phyloP scores from a whole-genome alignment of 2,329 filamentous ascomycete genomes.

The Diatrype stigma region DNA sequence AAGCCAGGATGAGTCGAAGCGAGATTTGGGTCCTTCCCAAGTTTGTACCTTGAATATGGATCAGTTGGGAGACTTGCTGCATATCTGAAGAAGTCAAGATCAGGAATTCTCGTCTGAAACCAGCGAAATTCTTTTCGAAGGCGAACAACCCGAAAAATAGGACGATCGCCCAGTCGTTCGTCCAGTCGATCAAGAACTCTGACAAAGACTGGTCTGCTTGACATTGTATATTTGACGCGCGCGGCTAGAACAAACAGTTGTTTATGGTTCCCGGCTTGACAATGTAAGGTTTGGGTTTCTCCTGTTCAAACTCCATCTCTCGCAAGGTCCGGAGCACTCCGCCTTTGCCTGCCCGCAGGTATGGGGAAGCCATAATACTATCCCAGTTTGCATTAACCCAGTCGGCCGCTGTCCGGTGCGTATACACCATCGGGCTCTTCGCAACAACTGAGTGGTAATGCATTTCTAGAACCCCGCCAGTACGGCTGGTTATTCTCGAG shows the following conservation, averaged over 20 bases:
- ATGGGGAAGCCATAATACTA: neutral
- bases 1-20: neutral
- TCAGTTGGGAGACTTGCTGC: neutral
- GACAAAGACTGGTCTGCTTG: neutral
- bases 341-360: neutral
- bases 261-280: too few species aligned
- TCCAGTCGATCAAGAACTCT: neutral
- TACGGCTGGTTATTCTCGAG: conserved; percentile 6
- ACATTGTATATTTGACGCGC: neutral
- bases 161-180: neutral
- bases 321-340: neutral
- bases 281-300: too few species aligned
- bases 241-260: too few species aligned
- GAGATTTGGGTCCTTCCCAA: neutral
- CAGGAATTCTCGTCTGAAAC: neutral
- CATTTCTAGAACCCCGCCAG: conserved; percentile 8
- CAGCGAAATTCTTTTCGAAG: neutral
- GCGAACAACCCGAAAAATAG: neutral
- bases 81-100: too few species aligned
- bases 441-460: neutral
- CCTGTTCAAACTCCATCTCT: neutral
- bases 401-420: conserved; percentile 10
- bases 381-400: conserved; percentile 5
- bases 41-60: neutral
- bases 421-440: conserved; percentile 1